These are phyloP conservation scores for Magnusiomyces tetraspermus DNA, from an alignment of 1,139 yeast species.

Conservation along the genomic window DNA sequence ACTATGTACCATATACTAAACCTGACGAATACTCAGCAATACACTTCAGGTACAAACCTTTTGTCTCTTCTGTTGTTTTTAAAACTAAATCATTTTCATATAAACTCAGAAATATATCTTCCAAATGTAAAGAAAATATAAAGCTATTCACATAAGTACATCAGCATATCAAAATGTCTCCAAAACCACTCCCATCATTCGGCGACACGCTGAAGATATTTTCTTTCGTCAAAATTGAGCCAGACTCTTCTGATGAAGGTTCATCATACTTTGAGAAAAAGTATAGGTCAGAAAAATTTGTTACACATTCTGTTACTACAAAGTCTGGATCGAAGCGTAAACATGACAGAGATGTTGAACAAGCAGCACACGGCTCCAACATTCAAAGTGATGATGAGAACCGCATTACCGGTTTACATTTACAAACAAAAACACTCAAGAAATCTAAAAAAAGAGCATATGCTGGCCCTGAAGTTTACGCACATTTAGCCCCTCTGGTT, in stretches of 20 bases:
- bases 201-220: slow-evolving; percentile 13
- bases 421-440: not conserved
- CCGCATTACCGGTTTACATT: not conserved
- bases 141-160: not conserved
- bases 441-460: not conserved
- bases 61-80: not conserved
- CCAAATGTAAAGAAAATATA: too few relatives aligned
- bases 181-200: slow-evolving; percentile 14
- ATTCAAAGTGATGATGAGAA: not conserved
- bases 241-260: not conserved
- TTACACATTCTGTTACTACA: too few relatives aligned
- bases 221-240: slow-evolving; percentile 2
- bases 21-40: not conserved
- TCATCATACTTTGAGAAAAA: too few relatives aligned
- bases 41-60: not conserved
- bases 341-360: not conserved
- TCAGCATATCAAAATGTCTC: slow-evolving; percentile 6
- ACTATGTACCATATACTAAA: too few relatives aligned
- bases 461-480: slow-evolving; percentile 21
- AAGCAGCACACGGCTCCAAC: not conserved
- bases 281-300: too few relatives aligned
- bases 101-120: too few relatives aligned
- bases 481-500: slow-evolving; percentile 32
- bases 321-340: too few relatives aligned
- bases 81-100: not conserved